Evolutionary conservation across 2,329 filamentous ascomycete species (phyloP), one percentile per base, ranked within the genome.

Genomic region (Dactylellina drechsleri): DNA sequence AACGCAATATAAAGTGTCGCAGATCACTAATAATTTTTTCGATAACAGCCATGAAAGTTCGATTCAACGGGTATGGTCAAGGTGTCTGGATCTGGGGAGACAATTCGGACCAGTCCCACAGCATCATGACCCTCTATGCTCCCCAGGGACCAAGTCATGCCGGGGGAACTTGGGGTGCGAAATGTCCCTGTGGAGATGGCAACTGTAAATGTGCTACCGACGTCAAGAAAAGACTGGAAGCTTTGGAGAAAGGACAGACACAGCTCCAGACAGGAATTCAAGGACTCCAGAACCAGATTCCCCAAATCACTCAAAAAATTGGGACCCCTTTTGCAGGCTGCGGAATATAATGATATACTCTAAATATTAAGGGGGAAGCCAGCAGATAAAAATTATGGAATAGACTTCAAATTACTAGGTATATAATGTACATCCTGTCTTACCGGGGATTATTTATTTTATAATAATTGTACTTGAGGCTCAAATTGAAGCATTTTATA

Each of bases 81-180:
- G 70, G 70, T 5, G 70, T 74, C 15, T 74, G 70, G 70, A 74
- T 74, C 4, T 74, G 62, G 49, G 70, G 70, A 20, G 70, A 74
- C 43, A 74, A 74, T 28, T 74, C 70, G 20, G 70, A 74, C 31
- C 70, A 74, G 59, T 67, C 56, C 36, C 70, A 74, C 31, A 41
- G 62, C n/a, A 67, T 74, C 31, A 64, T 62, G 60, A 57, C 62
- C 10, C 70, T 74, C 40, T 74, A 57, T 56, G 26, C 62, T 3
- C 62, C 70, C n/a, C 70, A 67, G 20, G 70, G 70, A 41, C 62
- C 62, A 0, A 74, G 70, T 26, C 50, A 62, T 59, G 67, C 57
- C 2, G 70, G 56, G 0, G 70, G 70, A 15, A 53, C 43, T 45
- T 74, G 70, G 70, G 70, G 49, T 12, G 15, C 56, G 5, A 67